Conservation (phyloP, 371 early-diverging fungal genomes). For the Mucor piriformis region DNA sequence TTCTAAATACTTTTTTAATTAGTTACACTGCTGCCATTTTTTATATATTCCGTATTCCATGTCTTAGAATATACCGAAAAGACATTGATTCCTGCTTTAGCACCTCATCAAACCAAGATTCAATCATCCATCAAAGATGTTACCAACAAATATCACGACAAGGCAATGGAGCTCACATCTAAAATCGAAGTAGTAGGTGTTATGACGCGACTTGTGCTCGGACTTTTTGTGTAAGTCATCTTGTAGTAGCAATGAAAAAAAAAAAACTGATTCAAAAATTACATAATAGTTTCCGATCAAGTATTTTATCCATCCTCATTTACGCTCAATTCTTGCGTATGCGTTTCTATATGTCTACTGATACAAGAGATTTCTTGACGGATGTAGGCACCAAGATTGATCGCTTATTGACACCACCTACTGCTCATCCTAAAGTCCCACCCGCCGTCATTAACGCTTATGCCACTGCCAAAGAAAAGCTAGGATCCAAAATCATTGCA, state of each 20-base stretch:
- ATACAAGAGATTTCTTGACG: constrained; percentile 14
- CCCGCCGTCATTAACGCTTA: constrained; percentile 26
- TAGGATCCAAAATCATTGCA: not conserved
- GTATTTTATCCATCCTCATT: constrained; percentile 69
- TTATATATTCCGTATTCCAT: constrained; percentile 81
- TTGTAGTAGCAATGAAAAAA: not conserved
- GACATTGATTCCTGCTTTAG: constrained; percentile 47
- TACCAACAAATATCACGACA: constrained; percentile 59
- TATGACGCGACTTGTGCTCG: constrained; percentile 65
- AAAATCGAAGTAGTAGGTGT: constrained; percentile 77
- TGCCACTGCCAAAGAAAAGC: constrained; percentile 11
- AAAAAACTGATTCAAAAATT: not conserved
- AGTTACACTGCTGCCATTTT: constrained; percentile 78
- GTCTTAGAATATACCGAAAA: constrained; percentile 65
- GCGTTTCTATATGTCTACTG: constrained; percentile 57
- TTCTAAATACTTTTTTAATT: no score
- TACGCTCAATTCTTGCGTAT: constrained; percentile 80
- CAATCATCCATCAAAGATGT: constrained; percentile 44
- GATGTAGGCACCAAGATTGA: constrained; percentile 4
- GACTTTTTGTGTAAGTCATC: constrained; percentile 56
- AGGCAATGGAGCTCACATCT: constrained; percentile 64
- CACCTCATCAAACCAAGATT: constrained; percentile 50
- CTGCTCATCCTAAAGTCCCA: constrained; percentile 32
- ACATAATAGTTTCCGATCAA: constrained; percentile 55
- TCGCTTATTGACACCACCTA: constrained; percentile 20